A percentile compares a stretch with the other conserved stretches of the same genome.
Conservation (phyloP, 177 flowering plant species). For the Vitis hybrid region DNA sequence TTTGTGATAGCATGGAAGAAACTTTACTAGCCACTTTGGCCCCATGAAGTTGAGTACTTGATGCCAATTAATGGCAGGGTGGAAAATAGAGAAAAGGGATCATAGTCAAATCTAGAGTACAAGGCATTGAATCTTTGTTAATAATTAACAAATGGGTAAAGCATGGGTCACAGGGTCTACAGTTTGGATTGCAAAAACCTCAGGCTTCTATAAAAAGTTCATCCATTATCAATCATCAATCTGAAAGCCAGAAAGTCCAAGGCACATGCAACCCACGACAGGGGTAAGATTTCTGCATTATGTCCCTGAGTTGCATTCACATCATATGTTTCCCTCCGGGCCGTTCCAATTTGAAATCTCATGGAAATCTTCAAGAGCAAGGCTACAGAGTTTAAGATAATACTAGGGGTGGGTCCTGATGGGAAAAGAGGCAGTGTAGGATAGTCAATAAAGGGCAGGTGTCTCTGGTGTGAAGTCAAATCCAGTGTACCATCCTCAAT, state of each 20-base stretch:
- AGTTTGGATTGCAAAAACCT: background rate
- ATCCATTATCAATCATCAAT: constrained; percentile 14
- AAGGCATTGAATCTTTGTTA: background rate
- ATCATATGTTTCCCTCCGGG: background rate
- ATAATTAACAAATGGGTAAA: background rate
- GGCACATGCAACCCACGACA: constrained; percentile 26
- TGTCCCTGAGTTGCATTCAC: constrained; percentile 1
- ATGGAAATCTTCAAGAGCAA: background rate
- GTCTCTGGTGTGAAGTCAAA: constrained; percentile 7
- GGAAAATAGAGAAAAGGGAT: too few relatives aligned
- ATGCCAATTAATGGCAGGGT: too few relatives aligned
- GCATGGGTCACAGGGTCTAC: too few relatives aligned
- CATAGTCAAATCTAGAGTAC: background rate
- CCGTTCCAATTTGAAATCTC: background rate
- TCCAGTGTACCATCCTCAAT: constrained; percentile 1
- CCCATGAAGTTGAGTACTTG: too few relatives aligned
- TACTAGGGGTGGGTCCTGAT: background rate
- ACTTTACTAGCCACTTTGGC: too few relatives aligned
- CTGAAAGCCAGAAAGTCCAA: constrained; percentile 6
- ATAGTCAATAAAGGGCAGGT: background rate
- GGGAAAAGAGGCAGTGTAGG: background rate
- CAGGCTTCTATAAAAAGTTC: constrained; percentile 1
- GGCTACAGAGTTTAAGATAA: background rate
- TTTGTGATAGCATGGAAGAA: too few relatives aligned
- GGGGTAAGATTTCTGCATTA: background rate